phyloP scores from a whole-genome alignment of 305 asterid genomes.

The Lippia alba region DNA sequence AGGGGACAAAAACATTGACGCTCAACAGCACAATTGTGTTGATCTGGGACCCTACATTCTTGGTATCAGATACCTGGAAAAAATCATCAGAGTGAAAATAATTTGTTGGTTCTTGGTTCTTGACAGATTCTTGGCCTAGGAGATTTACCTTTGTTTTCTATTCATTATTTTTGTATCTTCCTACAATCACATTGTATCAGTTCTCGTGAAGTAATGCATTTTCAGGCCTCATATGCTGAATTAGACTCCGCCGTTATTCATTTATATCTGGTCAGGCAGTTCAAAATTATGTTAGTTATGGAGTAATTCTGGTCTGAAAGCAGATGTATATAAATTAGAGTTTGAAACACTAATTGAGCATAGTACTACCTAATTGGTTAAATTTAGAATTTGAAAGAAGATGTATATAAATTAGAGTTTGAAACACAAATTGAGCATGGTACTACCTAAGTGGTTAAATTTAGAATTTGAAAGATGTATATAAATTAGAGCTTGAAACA shows the following conservation, averaged over 20 bases:
- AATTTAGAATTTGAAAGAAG: no score
- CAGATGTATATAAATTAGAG: no score
- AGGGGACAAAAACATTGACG: neutral
- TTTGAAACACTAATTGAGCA: no score
- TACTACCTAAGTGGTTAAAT: no score
- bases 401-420: no score
- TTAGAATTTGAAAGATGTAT: no score
- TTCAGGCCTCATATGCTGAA: neutral
- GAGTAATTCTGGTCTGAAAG: no score
- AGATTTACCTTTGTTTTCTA: neutral
- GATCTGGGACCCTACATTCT: neutral
- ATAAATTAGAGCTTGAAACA: no score
- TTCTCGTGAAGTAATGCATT: conserved; percentile 28
- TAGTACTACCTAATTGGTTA: no score
- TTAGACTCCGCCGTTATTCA: neutral
- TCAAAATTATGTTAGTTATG: no score
- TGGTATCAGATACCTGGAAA: conserved; percentile 2
- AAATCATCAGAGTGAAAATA: conserved; percentile 11
- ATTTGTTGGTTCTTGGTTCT: neutral
- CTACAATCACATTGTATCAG: conserved; percentile 18
- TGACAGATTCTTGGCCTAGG: neutral
- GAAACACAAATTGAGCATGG: no score
- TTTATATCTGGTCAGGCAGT: no score
- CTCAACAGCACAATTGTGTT: neutral
- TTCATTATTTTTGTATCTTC: conserved; percentile 17